A percentile compares a stretch with the other conserved stretches of the same genome.
phyloP scores from a whole-genome alignment of 352 stramenopile genomes.

The Pythium graminicola region DNA sequence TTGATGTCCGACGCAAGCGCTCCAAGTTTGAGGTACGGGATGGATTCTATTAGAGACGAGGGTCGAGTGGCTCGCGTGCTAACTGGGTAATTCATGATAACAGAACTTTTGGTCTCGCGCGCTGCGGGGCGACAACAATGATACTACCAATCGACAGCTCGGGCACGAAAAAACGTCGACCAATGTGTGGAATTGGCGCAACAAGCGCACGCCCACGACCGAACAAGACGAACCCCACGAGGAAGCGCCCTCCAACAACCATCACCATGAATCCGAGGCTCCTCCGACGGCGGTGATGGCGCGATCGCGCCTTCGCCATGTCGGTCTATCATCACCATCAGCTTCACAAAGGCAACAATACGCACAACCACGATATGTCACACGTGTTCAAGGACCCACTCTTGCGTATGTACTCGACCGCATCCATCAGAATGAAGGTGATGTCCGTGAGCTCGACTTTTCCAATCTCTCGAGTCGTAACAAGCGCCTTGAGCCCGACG shows the following conservation, averaged over 20 bases:
- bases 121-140: conserved; percentile 22
- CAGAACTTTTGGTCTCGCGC: conserved; percentile 22
- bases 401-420: conserved; percentile 44
- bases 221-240: not conserved
- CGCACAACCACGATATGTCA: conserved; percentile 7
- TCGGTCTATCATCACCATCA: conserved; percentile 3
- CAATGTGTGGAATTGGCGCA: conserved; percentile 18
- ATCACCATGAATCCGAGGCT: not conserved
- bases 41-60: too few species aligned
- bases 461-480: conserved; percentile 48
- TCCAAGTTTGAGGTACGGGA: conserved; percentile 41
- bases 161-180: conserved; percentile 7
- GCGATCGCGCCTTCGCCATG: not conserved
- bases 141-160: conserved; percentile 18
- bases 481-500: conserved; percentile 44
- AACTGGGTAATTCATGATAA: not conserved
- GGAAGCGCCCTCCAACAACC: not conserved
- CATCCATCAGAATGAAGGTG: conserved; percentile 53
- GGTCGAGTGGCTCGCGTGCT: not conserved
- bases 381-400: conserved; percentile 34
- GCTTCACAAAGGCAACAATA: not conserved
- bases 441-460: conserved; percentile 65
- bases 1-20: conserved; percentile 59
- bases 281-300: not conserved
- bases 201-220: not conserved